phyloP scores from a whole-genome alignment of 768 basidiomycete genomes.

The Phaeotremella fagi region DNA sequence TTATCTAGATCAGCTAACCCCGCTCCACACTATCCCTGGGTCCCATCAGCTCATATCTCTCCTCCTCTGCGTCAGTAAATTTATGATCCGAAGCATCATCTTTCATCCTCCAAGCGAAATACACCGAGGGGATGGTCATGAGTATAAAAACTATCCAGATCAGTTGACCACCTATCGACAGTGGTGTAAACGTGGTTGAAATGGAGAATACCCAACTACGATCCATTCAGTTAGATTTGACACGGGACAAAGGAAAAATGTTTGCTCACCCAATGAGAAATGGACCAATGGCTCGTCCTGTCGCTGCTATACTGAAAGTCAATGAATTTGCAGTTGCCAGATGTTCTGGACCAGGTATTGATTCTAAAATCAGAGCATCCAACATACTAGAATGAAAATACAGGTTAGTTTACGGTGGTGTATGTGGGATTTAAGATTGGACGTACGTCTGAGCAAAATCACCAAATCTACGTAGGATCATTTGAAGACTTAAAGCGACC shows the following conservation, averaged over 20 bases:
- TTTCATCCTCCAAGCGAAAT: constrained; percentile 12
- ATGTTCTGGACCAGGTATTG: constrained; percentile 28
- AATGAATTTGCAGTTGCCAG: constrained; percentile 32
- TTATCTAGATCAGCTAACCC: too few species aligned
- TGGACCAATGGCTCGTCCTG: constrained; percentile 27
- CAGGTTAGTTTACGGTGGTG: too few species aligned
- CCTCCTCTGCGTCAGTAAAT: constrained; percentile 8
- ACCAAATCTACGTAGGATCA: constrained; percentile 26
- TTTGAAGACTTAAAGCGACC: constrained; percentile 19
- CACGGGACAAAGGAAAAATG: background rate
- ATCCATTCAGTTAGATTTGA: background rate
- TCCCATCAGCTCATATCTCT: constrained; percentile 14
- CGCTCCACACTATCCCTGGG: background rate
- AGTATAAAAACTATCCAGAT: constrained; percentile 29
- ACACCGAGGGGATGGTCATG: constrained; percentile 17
- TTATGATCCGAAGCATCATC: background rate
- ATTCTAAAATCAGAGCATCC: constrained; percentile 26
- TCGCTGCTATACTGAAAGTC: constrained; percentile 31
- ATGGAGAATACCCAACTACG: constrained; percentile 29
- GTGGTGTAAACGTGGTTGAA: constrained; percentile 20
- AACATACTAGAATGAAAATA: constrained; percentile 12
- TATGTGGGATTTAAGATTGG: background rate
- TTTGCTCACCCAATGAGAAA: constrained; percentile 21
- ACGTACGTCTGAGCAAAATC: constrained; percentile 36
- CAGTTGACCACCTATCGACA: constrained; percentile 20